Percentiles rank a stretch among this genome's conserved stretches.
phyloP scores from a whole-genome alignment of 345 rosid species.

The Ricinus communis region DNA sequence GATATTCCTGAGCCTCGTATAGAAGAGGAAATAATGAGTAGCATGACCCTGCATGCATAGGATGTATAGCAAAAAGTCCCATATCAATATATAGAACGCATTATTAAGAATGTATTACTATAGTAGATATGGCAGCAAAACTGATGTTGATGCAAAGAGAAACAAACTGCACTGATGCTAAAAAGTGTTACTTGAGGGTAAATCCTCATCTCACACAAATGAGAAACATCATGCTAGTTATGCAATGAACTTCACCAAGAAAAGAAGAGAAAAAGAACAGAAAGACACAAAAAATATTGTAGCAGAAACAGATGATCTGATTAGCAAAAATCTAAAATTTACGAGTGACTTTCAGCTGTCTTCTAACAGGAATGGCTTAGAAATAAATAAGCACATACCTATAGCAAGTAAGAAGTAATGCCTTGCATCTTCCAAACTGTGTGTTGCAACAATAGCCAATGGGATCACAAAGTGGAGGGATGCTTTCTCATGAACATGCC shows the following conservation, averaged over 20 bases:
- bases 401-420: constrained; percentile 78
- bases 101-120: background rate
- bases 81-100: constrained; percentile 10
- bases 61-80: constrained; percentile 10
- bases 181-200: background rate
- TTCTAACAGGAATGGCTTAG: background rate
- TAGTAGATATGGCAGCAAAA: no score
- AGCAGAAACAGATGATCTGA: no score
- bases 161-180: background rate
- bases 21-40: constrained; percentile 88
- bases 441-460: constrained; percentile 66
- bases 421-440: constrained; percentile 78
- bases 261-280: no score
- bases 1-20: constrained; percentile 73
- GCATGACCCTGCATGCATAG: constrained; percentile 71
- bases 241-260: background rate
- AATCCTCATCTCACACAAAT: background rate
- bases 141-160: no score
- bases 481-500: constrained; percentile 99
- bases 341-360: no score
- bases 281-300: no score
- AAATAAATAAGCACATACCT: constrained; percentile 42
- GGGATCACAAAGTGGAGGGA: constrained; percentile 88
- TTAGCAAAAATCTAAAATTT: no score
- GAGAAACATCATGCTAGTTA: background rate